Evolutionary conservation across 306 rosid species (phyloP), one percentile per base, ranked within the genome.

Genomic region (Cicer pinnatifidum): DNA sequence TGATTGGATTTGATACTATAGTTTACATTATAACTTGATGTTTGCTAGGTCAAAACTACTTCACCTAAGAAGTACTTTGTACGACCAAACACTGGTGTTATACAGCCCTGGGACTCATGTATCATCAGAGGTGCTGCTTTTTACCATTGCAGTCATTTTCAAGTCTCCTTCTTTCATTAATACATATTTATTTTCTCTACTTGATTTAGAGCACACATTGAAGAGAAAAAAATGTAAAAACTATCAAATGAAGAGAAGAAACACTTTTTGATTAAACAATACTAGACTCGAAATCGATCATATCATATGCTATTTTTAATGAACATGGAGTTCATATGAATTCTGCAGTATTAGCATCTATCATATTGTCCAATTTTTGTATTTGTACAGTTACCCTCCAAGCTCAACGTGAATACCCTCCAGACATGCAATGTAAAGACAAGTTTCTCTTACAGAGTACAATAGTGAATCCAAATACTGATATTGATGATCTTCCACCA

Each of bases 21-120:
- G 39, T 46, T 46, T 53, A 7, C 11, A 15, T 75, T n/a, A 8
- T 69, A 54, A 3, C 52, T 79, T 15, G 1, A 37, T 82, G 20
- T 38, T 81, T 82, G n/a, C 12, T 78, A 94, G 99, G 99, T 94
- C 82, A 94, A 94, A 88, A 91, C 99, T 50, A 94, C 99, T 79
- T 94, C 99, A 1, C 99, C 99, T 4, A 94, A 91, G 84, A 94
- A 86, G 87, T 94, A 91, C 86, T 94, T 91, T 19, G 99, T 94
- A 67, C 94, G 99, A 57, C 99, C 99, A 38, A 94, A 94, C 82
- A 87, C 91, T 6, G 97, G 99, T 54, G 86, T 94, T 62, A 52
- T 94, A 75, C 89, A 87, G 53, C 92, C 97, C 46, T 80, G 90
- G 97, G 97, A 88, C 72, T 88, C 97, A 15, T 91, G 90, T 80